Conservation (phyloP, 768 basidiomycete species). For the Serpula lacrymans region DNA sequence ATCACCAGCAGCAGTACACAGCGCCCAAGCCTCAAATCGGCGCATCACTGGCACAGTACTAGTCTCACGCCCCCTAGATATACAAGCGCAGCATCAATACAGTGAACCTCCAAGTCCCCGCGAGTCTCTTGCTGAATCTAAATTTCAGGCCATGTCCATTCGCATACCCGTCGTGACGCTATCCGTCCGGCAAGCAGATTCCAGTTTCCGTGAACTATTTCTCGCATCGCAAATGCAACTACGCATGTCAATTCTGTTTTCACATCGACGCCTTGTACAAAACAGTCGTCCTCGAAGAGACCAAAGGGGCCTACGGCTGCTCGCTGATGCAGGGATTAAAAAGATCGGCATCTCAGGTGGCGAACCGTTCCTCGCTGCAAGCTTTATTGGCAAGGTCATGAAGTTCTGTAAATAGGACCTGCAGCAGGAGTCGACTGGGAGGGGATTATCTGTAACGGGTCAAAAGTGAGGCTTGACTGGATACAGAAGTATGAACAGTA, state of each 20-base stretch:
- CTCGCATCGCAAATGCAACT: constrained; percentile 23
- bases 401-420: constrained; percentile 24
- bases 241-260: constrained; percentile 29
- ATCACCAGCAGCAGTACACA: no score
- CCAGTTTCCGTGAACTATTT: constrained; percentile 27
- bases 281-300: constrained; percentile 25
- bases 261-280: constrained; percentile 22
- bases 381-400: constrained; percentile 26
- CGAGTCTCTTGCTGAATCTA: no score
- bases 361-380: constrained; percentile 24
- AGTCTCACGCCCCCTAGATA: no score
- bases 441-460: constrained; percentile 19
- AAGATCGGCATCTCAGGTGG: constrained; percentile 25
- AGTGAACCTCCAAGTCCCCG: no score
- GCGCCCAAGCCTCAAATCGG: no score
- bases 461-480: constrained; percentile 31
- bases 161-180: no score
- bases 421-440: constrained; percentile 21
- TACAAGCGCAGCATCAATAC: no score
- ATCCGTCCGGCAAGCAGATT: no score
- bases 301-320: constrained; percentile 19
- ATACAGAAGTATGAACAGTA: constrained; percentile 27
- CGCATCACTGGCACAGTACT: no score
- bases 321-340: constrained; percentile 21
- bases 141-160: no score